These are phyloP conservation scores for Diaporthe longicolla DNA, from an alignment of 2,329 filamentous ascomycete genomes.

Conservation along the genomic window DNA sequence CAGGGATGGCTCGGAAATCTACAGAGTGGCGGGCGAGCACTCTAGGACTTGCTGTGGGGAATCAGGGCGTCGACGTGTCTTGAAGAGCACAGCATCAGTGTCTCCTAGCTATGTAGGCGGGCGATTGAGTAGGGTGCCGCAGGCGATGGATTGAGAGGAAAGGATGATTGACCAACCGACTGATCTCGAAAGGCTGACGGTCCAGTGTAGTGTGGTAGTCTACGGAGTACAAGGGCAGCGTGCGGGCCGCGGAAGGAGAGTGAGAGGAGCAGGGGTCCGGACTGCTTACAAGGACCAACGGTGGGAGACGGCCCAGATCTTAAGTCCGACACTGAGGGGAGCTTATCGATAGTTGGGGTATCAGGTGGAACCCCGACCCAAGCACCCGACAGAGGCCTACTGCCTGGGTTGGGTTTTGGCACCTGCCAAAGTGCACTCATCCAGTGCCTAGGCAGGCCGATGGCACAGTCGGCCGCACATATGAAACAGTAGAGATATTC, in stretches of 20 bases:
- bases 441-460: neutral
- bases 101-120: neutral
- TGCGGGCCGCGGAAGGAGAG: neutral
- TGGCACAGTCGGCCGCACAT: neutral
- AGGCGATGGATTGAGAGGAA: conserved; percentile 10
- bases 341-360: conserved; percentile 16
- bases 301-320: neutral
- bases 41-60: conserved; percentile 1
- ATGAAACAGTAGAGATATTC: neutral
- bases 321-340: conserved; percentile 18
- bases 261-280: conserved; percentile 15
- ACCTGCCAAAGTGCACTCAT: neutral
- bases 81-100: neutral
- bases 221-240: neutral
- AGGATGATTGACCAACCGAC: conserved; percentile 10
- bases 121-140: neutral
- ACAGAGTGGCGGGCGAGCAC: neutral
- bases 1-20: neutral
- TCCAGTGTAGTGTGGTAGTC: neutral
- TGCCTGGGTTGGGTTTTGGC: neutral
- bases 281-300: neutral
- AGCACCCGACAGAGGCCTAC: neutral
- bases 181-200: conserved; percentile 11
- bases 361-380: neutral
- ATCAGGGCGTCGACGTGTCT: neutral